Evolutionary conservation across 768 basidiomycete species (phyloP).

Genomic region (Suillus sp.): DNA sequence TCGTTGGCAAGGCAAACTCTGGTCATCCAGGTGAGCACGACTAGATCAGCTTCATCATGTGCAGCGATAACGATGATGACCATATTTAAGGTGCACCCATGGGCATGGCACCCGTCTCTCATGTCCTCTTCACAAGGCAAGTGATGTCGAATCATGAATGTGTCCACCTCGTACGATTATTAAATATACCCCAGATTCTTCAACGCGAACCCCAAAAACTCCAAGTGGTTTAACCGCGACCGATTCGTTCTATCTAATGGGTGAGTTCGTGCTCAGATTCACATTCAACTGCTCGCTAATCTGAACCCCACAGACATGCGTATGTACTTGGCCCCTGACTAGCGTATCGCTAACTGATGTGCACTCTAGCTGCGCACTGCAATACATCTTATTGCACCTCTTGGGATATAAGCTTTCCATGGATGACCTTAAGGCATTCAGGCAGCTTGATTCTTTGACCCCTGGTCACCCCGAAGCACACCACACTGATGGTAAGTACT

Average conservation of each 20-base stretch:
- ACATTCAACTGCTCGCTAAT: constrained; percentile 16
- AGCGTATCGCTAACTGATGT: constrained; percentile 13
- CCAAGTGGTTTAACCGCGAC: constrained; percentile 96
- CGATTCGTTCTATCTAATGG: constrained; percentile 97
- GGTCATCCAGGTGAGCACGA: constrained; percentile 77
- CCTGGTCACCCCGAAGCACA: constrained; percentile 90
- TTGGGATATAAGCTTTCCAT: constrained; percentile 89
- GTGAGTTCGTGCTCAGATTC: constrained; percentile 44
- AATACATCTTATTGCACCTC: constrained; percentile 90
- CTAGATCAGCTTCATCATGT: constrained; percentile 5
- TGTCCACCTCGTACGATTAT: neutral
- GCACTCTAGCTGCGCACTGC: constrained; percentile 77
- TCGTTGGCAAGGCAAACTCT: constrained; percentile 87
- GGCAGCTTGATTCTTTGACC: constrained; percentile 86
- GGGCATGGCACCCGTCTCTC: constrained; percentile 88
- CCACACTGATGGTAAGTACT: constrained; percentile 57
- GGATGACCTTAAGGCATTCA: constrained; percentile 92
- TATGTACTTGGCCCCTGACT: constrained; percentile 40
- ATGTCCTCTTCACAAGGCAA: constrained; percentile 78
- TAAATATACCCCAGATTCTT: constrained; percentile 58
- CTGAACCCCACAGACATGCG: constrained; percentile 59
- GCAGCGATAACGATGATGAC: constrained; percentile 8
- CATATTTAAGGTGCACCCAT: constrained; percentile 74
- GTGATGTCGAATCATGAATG: constrained; percentile 3
- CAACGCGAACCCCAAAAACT: constrained; percentile 84